A percentile compares a stretch with the other conserved stretches of the same genome.
These are phyloP conservation scores for Adansonia rubrostipa DNA, from an alignment of 441 rosid genomes.

Conservation along the genomic window DNA sequence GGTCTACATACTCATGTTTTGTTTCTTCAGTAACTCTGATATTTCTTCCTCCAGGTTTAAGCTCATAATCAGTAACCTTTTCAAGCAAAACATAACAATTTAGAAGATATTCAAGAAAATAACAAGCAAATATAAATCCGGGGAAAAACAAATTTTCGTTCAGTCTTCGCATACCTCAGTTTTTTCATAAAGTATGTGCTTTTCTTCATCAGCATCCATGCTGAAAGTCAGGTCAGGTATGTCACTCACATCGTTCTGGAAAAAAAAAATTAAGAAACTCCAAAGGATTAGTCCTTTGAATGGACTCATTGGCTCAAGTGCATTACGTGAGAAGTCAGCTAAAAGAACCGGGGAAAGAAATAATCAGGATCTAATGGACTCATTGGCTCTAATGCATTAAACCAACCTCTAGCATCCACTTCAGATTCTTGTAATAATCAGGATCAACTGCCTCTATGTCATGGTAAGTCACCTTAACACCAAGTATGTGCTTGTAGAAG, in stretches of 20 bases:
- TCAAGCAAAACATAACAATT: constrained; percentile 31
- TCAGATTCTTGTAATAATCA: constrained; percentile 95
- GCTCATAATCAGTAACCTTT: constrained; percentile 98
- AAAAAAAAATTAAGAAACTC: constrained; percentile 16
- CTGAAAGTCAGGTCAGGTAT: constrained; percentile 95
- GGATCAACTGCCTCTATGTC: constrained; percentile 99
- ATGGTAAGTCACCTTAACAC: constrained; percentile 96
- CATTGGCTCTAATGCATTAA: background rate
- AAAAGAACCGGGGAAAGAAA: constrained; percentile 15
- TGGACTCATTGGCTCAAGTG: background rate
- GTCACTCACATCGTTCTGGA: constrained; percentile 90
- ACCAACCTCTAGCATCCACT: constrained; percentile 99
- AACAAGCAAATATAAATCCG: background rate
- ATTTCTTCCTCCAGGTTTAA: constrained; percentile 95
- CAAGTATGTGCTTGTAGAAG: constrained; percentile 96
- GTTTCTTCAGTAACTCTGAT: constrained; percentile 96
- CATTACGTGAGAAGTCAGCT: constrained; percentile 9
- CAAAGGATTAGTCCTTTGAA: background rate
- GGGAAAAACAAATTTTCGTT: background rate
- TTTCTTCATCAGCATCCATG: constrained; percentile 98
- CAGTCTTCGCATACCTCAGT: constrained; percentile 63
- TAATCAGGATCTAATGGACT: background rate
- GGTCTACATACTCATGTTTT: constrained; percentile 96
- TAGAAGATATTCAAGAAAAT: constrained; percentile 18
- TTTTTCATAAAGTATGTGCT: constrained; percentile 92